Conservation (phyloP, 345 rosid species). For the Euphorbia pulcherrima region DNA sequence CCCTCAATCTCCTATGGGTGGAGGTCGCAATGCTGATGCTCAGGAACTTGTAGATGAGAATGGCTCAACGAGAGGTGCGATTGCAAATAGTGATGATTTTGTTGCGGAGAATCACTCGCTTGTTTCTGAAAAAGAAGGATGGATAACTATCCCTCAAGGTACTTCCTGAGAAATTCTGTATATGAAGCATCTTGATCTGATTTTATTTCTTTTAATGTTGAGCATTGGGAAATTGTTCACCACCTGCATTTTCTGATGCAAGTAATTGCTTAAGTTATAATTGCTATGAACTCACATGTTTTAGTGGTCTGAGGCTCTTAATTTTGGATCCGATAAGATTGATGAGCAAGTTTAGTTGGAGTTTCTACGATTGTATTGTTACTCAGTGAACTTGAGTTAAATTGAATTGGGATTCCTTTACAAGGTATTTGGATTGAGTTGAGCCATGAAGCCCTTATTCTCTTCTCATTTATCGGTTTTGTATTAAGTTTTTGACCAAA, state of each 20-base stretch:
- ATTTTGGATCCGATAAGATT: neutral
- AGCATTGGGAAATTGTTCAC: neutral
- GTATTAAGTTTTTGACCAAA: neutral
- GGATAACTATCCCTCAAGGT: constrained; percentile 89
- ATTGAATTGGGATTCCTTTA: neutral
- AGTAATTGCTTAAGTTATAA: neutral
- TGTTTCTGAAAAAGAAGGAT: constrained; percentile 88
- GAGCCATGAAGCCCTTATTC: neutral
- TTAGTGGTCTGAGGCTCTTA: neutral
- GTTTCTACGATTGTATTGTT: neutral
- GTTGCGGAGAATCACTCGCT: constrained; percentile 51
- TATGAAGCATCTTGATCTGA: neutral
- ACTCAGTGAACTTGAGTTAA: neutral
- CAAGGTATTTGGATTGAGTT: neutral
- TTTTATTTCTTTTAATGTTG: neutral
- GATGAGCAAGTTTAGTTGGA: neutral
- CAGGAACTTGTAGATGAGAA: constrained; percentile 31
- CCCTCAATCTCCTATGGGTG: constrained; percentile 41
- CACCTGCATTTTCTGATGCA: neutral
- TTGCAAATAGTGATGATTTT: constrained; percentile 28
- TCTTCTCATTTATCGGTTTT: neutral
- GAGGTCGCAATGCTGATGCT: constrained; percentile 38
- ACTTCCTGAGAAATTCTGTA: constrained; percentile 13
- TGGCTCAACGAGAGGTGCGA: constrained; percentile 29
- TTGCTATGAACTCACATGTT: neutral